phyloP scores from a whole-genome alignment of 306 rosid genomes.

The Corylus avellana region DNA sequence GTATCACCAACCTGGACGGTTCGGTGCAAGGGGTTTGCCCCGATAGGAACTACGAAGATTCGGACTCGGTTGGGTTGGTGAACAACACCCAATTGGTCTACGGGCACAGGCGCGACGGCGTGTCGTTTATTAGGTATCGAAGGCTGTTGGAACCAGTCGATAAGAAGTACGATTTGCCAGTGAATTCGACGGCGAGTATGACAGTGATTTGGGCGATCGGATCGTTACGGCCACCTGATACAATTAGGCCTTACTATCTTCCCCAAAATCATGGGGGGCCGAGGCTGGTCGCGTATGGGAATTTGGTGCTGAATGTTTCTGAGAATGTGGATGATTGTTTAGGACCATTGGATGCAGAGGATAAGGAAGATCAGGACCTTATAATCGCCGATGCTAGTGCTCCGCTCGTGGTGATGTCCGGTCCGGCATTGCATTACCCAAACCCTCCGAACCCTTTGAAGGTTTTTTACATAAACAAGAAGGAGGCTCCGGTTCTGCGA shows the following conservation, averaged over 20 bases:
- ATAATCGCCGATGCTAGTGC: slow-evolving; percentile 74
- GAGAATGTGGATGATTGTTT: slow-evolving; percentile 64
- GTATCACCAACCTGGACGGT: slow-evolving; percentile 46
- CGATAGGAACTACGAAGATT: slow-evolving; percentile 55
- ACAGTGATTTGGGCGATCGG: slow-evolving; percentile 91
- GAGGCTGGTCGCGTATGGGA: slow-evolving; percentile 45
- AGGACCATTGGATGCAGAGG: slow-evolving; percentile 78
- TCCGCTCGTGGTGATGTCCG: slow-evolving; percentile 60
- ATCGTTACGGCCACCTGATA: slow-evolving; percentile 68
- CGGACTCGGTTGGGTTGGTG: slow-evolving; percentile 39
- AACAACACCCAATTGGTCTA: slow-evolving; percentile 62
- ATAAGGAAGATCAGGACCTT: slow-evolving; percentile 86
- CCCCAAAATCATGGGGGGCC: slow-evolving; percentile 82
- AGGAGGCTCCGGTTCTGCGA: slow-evolving; percentile 81
- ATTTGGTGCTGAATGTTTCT: slow-evolving; percentile 66
- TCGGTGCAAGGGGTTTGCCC: slow-evolving; percentile 81
- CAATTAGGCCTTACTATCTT: slow-evolving; percentile 67
- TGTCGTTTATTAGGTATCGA: slow-evolving; percentile 61
- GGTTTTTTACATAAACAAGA: slow-evolving; percentile 85
- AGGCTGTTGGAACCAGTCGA: slow-evolving; percentile 61
- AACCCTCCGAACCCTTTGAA: slow-evolving; percentile 81
- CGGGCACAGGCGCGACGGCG: slow-evolving; percentile 80
- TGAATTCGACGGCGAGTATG: slow-evolving; percentile 53
- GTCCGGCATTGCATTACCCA: slow-evolving; percentile 67
- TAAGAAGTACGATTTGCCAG: slow-evolving; percentile 64